Evolutionary conservation across 176 grass and related monocot genomes (phyloP).

Genomic region (Chloris gayana): DNA sequence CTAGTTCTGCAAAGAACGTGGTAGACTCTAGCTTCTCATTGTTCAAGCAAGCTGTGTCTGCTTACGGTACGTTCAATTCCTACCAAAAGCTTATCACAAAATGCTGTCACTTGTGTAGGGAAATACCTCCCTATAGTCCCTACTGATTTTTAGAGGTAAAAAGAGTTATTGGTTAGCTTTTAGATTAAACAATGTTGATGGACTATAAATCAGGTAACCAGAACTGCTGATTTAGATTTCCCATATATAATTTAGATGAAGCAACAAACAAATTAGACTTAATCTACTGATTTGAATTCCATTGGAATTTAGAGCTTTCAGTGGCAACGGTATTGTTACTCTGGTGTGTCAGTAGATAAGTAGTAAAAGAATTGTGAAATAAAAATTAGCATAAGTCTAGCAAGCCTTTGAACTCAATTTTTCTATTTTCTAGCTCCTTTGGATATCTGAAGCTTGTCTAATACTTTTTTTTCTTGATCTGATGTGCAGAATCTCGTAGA

Average conservation of each 20-base stretch:
- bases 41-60: slow-evolving; percentile 77
- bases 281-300: background rate
- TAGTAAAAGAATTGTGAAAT: slow-evolving; percentile 8
- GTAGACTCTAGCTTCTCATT: slow-evolving; percentile 75
- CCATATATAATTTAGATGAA: background rate
- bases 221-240: slow-evolving; percentile 7
- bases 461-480: slow-evolving; percentile 11
- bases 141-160: background rate
- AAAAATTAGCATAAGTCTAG: slow-evolving; percentile 11
- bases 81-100: background rate
- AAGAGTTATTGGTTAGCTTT: background rate
- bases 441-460: background rate
- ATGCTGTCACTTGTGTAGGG: background rate
- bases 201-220: background rate
- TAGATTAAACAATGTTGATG: slow-evolving; percentile 2
- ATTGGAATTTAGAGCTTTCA: background rate
- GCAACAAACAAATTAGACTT: background rate
- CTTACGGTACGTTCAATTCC: slow-evolving; percentile 54
- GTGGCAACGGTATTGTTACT: slow-evolving; percentile 5
- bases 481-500: slow-evolving; percentile 55
- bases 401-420: background rate
- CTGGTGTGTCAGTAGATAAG: background rate
- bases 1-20: slow-evolving; percentile 59
- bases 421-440: background rate
- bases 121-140: background rate